phyloP scores from a whole-genome alignment of 2,329 filamentous ascomycete genomes.

The Pseudogymnoascus sp. region DNA sequence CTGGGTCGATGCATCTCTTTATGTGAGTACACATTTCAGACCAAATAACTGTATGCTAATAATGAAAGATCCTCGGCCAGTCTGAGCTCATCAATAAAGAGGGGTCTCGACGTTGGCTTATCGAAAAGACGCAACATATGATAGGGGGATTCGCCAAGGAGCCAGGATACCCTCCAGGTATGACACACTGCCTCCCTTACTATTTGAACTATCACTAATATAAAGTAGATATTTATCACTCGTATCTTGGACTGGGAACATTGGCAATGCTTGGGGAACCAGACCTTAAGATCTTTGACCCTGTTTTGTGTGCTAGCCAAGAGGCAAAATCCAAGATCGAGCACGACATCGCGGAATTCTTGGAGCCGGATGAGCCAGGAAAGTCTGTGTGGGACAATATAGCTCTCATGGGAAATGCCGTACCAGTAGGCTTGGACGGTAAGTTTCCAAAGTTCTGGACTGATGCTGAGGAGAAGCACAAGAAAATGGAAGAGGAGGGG shows the following conservation, averaged over 20 bases:
- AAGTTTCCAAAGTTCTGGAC: constrained; percentile 3
- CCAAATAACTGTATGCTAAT: constrained; percentile 19
- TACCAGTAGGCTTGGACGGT: neutral
- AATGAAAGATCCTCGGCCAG: constrained; percentile 47
- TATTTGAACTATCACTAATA: constrained; percentile 9
- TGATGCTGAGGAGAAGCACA: neutral
- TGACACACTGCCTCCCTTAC: constrained; percentile 15
- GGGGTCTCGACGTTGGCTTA: constrained; percentile 67
- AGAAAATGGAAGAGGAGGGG: neutral
- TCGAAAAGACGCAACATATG: constrained; percentile 77
- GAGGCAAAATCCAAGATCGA: constrained; percentile 46
- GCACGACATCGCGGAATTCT: constrained; percentile 11
- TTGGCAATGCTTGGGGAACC: constrained; percentile 66
- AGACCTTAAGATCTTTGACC: constrained; percentile 63
- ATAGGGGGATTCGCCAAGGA: constrained; percentile 77
- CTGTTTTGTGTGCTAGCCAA: constrained; percentile 65
- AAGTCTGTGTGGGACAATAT: neutral
- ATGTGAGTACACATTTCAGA: constrained; percentile 30
- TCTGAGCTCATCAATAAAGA: constrained; percentile 48
- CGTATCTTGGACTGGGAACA: constrained; percentile 77
- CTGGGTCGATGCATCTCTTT: constrained; percentile 69
- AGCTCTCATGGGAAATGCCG: neutral
- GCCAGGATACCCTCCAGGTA: constrained; percentile 59
- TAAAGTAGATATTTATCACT: constrained; percentile 67
- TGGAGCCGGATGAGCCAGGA: neutral